These are phyloP conservation scores for Tolypocladium paradoxum DNA, from an alignment of 2,329 filamentous ascomycete genomes.

Conservation along the genomic window DNA sequence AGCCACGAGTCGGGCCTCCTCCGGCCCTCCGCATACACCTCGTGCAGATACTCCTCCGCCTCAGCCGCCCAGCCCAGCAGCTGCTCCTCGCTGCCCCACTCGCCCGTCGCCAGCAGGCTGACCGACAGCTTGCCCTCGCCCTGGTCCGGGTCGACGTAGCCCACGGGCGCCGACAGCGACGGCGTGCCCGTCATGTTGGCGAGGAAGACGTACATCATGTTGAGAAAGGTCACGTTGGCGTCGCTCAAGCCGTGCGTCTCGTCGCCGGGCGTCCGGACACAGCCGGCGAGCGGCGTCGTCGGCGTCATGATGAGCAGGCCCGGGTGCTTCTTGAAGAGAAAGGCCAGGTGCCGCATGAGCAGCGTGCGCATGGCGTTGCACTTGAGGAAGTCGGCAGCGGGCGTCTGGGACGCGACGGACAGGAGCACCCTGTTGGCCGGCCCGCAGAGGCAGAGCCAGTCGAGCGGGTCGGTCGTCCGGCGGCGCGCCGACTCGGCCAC, in stretches of 20 bases:
- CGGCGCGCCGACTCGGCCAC: conserved; percentile 38
- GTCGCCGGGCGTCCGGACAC: conserved; percentile 50
- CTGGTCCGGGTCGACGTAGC: conserved; percentile 50
- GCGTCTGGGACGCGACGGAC: conserved; percentile 50
- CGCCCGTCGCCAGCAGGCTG: conserved; percentile 51
- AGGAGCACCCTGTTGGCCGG: conserved; percentile 62
- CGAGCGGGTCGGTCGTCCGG: conserved; percentile 29
- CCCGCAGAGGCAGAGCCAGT: conserved; percentile 47
- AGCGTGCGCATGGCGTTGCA: conserved; percentile 64
- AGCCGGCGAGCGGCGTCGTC: conserved; percentile 65
- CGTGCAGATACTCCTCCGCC: conserved; percentile 43
- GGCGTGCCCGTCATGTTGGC: conserved; percentile 76
- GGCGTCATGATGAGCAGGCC: conserved; percentile 72
- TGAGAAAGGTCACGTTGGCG: conserved; percentile 59
- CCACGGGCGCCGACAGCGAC: conserved; percentile 62
- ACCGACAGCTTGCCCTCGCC: conserved; percentile 50
- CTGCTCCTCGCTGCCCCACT: conserved; percentile 57
- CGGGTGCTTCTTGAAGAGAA: conserved; percentile 58
- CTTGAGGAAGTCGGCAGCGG: conserved; percentile 59
- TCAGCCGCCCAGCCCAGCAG: conserved; percentile 50
- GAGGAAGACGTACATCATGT: conserved; percentile 79
- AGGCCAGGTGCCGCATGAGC: conserved; percentile 68
- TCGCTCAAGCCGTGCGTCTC: conserved; percentile 64
- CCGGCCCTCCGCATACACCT: conserved; percentile 35
- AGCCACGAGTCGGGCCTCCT: conserved; percentile 43